Conservation (phyloP, 78 protist species). For the Dictyostelium purpureum region DNA sequence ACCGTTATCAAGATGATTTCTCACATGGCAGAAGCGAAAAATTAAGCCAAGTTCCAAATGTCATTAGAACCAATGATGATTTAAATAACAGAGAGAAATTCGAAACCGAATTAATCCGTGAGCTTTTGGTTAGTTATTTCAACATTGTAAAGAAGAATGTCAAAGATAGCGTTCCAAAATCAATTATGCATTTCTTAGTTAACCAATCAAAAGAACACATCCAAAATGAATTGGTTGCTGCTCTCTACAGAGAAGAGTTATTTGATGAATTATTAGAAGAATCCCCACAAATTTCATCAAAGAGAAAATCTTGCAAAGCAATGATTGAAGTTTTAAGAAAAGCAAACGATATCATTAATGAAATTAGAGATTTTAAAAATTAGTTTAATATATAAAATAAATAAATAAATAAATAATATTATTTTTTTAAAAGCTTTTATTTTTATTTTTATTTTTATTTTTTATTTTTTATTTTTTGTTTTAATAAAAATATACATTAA, state of each 20-base stretch:
- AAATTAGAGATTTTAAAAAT: conserved; percentile 47
- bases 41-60: conserved; percentile 61
- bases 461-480: no score
- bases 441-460: no score
- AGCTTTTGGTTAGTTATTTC: conserved; percentile 87
- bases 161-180: conserved; percentile 94
- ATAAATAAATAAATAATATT: no score
- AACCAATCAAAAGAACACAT: conserved; percentile 85
- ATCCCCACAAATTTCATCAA: conserved; percentile 55
- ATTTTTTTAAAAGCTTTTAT: no score
- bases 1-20: conserved; percentile 24
- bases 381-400: no score
- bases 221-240: conserved; percentile 86
- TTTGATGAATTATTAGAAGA: conserved; percentile 91
- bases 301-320: conserved; percentile 76
- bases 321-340: conserved; percentile 78
- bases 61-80: conserved; percentile 62
- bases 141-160: conserved; percentile 91
- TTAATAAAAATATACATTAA: no score
- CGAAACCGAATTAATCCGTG: conserved; percentile 84
- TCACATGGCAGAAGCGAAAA: conserved; percentile 6
- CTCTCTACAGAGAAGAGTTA: conserved; percentile 88
- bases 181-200: conserved; percentile 96
- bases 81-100: conserved; percentile 16
- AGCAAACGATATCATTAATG: conserved; percentile 87